Conservation (phyloP, 768 basidiomycete species). For the Phaeotremella skinneri region DNA sequence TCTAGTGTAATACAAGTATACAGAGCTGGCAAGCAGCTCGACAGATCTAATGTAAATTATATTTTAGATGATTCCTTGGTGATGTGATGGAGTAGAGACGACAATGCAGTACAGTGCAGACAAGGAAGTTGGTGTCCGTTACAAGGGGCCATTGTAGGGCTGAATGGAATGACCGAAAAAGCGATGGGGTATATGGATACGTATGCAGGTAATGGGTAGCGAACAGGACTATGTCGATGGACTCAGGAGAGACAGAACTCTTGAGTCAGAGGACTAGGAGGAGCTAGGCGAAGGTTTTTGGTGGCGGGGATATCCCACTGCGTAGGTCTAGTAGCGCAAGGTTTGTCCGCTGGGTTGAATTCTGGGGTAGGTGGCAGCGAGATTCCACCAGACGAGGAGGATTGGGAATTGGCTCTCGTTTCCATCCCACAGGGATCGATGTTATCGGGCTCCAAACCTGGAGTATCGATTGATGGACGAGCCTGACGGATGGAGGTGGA, state of each 20-base stretch:
- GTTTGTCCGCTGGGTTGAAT: constrained; percentile 25
- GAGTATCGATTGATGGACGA: constrained; percentile 17
- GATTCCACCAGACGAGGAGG: constrained; percentile 39
- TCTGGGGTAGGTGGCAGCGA: constrained; percentile 40
- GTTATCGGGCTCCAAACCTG: constrained; percentile 12
- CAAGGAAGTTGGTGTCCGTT: no score
- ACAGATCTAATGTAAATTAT: no score
- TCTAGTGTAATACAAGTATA: no score
- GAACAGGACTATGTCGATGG: background rate
- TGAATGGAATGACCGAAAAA: background rate
- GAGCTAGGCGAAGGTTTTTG: constrained; percentile 1
- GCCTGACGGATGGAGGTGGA: background rate
- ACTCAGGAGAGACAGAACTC: constrained; percentile 13
- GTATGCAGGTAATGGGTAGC: background rate
- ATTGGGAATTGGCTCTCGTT: constrained; percentile 21
- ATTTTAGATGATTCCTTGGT: no score
- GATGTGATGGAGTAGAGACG: no score
- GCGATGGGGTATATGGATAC: background rate
- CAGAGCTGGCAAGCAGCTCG: no score
- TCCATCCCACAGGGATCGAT: constrained; percentile 9
- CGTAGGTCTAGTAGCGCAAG: background rate
- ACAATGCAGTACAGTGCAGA: no score
- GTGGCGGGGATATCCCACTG: constrained; percentile 4
- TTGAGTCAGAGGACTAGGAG: constrained; percentile 18
- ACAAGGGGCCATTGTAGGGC: no score